phyloP scores from a whole-genome alignment of 352 stramenopile genomes.

The Phytophthora idaei region DNA sequence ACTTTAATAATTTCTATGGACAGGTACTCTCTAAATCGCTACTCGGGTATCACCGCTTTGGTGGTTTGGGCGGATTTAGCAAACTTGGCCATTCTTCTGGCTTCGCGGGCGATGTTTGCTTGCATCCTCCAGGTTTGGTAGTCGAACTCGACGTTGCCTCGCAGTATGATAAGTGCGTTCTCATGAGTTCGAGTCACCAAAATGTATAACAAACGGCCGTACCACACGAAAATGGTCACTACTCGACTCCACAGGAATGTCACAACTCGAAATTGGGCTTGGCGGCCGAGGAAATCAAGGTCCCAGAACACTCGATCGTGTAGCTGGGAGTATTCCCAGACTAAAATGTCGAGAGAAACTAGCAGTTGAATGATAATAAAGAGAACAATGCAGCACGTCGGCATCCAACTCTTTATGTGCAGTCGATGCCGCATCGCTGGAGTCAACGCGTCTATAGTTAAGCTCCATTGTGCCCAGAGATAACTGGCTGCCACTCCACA shows the following conservation, averaged over 20 bases:
- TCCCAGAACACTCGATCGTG: slow-evolving; percentile 34
- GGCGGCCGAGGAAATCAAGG: slow-evolving; percentile 20
- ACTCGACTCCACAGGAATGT: slow-evolving; percentile 36
- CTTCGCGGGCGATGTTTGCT: slow-evolving; percentile 19
- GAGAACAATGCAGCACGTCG: slow-evolving; percentile 25
- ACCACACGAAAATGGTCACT: slow-evolving; percentile 37
- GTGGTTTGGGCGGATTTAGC: not conserved
- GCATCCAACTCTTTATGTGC: slow-evolving; percentile 30
- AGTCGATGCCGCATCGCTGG: slow-evolving; percentile 24
- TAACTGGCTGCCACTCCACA: slow-evolving; percentile 24
- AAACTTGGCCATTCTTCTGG: not conserved
- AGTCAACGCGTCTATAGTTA: slow-evolving; percentile 28
- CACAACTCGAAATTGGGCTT: slow-evolving; percentile 30
- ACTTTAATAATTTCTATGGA: not conserved
- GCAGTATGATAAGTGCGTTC: slow-evolving; percentile 32
- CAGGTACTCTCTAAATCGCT: not conserved
- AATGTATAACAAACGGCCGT: slow-evolving; percentile 29
- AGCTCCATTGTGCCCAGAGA: slow-evolving; percentile 20
- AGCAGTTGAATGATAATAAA: slow-evolving; percentile 34
- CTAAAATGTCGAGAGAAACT: slow-evolving; percentile 20
- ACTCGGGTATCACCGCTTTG: slow-evolving; percentile 9
- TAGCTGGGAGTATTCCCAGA: slow-evolving; percentile 23
- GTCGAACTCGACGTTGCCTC: slow-evolving; percentile 37
- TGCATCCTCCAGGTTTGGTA: slow-evolving; percentile 27
- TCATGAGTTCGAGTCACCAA: slow-evolving; percentile 27